A percentile compares a stretch with the other conserved stretches of the same genome.
These are phyloP conservation scores for Sophora flavescens DNA, from an alignment of 306 rosid genomes.

Conservation along the genomic window DNA sequence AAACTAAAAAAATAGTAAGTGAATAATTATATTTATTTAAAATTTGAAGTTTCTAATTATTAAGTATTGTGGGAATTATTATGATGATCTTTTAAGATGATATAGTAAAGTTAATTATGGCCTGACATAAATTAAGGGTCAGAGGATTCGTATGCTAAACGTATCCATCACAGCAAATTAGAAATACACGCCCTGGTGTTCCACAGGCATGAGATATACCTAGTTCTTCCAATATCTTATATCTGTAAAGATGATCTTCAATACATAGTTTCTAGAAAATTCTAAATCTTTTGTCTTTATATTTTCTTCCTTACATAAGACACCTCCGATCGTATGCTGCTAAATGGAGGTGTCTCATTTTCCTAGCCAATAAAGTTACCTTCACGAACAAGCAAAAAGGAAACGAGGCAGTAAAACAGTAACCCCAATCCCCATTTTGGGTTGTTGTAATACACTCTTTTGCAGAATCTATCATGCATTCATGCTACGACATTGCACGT, in stretches of 20 bases:
- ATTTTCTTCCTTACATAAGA: not conserved
- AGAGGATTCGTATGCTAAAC: not conserved
- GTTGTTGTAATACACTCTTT: not conserved
- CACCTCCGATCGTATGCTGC: not conserved
- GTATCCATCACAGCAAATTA: not conserved
- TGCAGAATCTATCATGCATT: slow-evolving; percentile 9
- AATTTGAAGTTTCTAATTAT: not conserved
- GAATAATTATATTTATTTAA: not conserved
- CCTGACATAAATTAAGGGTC: not conserved
- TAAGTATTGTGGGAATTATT: too few species aligned
- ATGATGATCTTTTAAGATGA: too few species aligned
- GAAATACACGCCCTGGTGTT: not conserved
- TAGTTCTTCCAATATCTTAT: not conserved
- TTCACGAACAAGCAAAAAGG: slow-evolving; percentile 11
- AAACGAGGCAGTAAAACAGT: not conserved
- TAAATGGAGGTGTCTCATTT: not conserved
- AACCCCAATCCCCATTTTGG: not conserved
- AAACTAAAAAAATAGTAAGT: not conserved
- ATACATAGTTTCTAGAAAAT: not conserved
- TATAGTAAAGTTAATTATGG: too few species aligned
- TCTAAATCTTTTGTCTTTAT: not conserved
- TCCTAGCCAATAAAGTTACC: not conserved
- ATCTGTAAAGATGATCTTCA: not conserved
- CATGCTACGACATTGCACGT: not conserved
- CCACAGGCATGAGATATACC: too few species aligned